Evolutionary conservation across 1,139 yeast genomes (phyloP), one percentile per base, ranked within the genome.

Genomic region (Pichia sp.): DNA sequence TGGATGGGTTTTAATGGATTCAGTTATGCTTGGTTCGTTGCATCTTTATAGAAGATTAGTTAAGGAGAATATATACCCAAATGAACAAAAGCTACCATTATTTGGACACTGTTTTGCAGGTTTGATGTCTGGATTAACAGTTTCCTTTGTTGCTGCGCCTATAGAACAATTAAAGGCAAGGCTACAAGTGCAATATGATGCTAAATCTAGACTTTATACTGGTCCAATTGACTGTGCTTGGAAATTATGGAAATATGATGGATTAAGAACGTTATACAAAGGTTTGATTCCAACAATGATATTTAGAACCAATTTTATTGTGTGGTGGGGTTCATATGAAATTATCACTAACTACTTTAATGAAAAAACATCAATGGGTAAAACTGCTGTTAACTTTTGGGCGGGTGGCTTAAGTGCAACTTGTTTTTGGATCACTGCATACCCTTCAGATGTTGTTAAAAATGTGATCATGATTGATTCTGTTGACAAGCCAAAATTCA

Each of bases 271-370:
- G 0, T 71, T 88, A 16, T 88, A 85, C 64, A 80, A 85, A 57
- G 96, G 96, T 7, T 71, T 89, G 45, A 66, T 81, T n/a, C 81
- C 95, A 13, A 89, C 97, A 0, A 80, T 88, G 85, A 74, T 89
- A 15, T 89, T 89, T 68, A 74, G 96, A 60, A 81, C 95, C 0
- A 86, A 86, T 67, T 89, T 89, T 61, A 73, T 86, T 39, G 86
- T 86, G 53, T 88, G 95, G 94, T 89, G 97, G 97, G 95, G 96
- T 2, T 82, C 95, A 0, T 88, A 88, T 62, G 95, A 88, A 60
- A 52, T 87, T 13, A 76, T 87, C 62, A 85, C 94, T 12, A 74
- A 76, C 48, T 82, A 76, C 71, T 82, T 88, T 65, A 75, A 78
- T 55, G 69, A 73, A 13, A 71, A 85, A 56, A 86, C 95, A 1